phyloP scores from a whole-genome alignment of 2,329 filamentous ascomycete genomes.

The Colletotrichum tropicicola region DNA sequence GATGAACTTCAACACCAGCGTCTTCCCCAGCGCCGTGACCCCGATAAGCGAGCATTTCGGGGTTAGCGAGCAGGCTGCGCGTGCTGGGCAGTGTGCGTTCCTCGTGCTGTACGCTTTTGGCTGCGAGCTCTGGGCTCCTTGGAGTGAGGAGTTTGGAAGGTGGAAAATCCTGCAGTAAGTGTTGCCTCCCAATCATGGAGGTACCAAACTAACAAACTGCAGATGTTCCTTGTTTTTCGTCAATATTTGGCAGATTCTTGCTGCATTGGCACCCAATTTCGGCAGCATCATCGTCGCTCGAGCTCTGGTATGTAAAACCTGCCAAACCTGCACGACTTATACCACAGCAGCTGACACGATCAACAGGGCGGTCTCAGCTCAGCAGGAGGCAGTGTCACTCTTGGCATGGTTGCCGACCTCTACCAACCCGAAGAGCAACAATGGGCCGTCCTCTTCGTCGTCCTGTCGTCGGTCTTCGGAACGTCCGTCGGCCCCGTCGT shows the following conservation, averaged over 20 bases:
- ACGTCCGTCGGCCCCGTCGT: conserved; percentile 63
- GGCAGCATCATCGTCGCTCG: conserved; percentile 52
- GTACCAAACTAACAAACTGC: not conserved
- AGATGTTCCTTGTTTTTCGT: conserved; percentile 52
- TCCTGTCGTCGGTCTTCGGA: conserved; percentile 64
- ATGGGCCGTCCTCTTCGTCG: conserved; percentile 68
- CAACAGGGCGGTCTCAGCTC: conserved; percentile 65
- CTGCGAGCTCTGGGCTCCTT: conserved; percentile 62
- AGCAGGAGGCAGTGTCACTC: conserved; percentile 70
- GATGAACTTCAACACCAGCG: conserved; percentile 65
- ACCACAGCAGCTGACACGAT: not conserved
- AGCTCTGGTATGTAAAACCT: conserved; percentile 31
- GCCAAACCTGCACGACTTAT: not conserved
- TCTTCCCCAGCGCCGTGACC: conserved; percentile 59
- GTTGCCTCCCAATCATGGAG: not conserved
- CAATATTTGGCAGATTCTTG: conserved; percentile 62
- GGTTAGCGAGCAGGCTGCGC: conserved; percentile 55
- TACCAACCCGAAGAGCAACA: conserved; percentile 66
- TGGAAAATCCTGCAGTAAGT: conserved; percentile 59
- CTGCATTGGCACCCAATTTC: conserved; percentile 50
- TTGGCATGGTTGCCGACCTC: conserved; percentile 73
- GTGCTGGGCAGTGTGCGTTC: conserved; percentile 58
- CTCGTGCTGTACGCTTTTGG: conserved; percentile 61
- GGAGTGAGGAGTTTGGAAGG: conserved; percentile 63
- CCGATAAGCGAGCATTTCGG: conserved; percentile 54